These are phyloP conservation scores for Trichosanthes cucumerina DNA, from an alignment of 306 rosid genomes.

Conservation along the genomic window DNA sequence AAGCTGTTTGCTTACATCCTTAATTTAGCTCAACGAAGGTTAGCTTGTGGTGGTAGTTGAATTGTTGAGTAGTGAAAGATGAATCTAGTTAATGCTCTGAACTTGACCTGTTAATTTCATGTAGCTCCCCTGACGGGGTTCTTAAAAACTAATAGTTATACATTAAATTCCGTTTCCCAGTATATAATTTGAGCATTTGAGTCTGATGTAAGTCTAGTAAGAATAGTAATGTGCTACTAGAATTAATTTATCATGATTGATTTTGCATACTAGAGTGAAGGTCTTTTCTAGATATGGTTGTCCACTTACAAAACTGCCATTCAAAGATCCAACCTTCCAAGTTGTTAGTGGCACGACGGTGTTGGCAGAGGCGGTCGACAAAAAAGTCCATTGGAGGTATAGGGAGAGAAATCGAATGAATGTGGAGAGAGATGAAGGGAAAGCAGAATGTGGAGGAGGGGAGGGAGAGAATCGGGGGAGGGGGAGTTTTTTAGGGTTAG, in stretches of 20 bases:
- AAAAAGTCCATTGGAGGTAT: no score
- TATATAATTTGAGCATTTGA: not conserved
- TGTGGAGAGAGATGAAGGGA: no score
- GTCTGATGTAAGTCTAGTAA: not conserved
- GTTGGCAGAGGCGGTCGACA: no score
- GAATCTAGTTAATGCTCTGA: not conserved
- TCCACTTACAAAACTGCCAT: not conserved
- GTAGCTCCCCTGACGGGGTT: not conserved
- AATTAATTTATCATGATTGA: not conserved
- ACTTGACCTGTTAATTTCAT: slow-evolving; percentile 2
- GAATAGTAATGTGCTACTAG: not conserved
- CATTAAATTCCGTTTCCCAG: not conserved
- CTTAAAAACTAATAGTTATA: not conserved
- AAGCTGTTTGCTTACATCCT: not conserved
- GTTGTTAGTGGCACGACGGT: no score
- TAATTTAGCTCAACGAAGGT: not conserved
- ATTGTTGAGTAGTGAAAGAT: not conserved
- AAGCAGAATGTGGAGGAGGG: no score
- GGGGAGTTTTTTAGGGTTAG: no score
- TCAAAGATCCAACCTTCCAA: no score
- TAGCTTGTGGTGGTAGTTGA: not conserved
- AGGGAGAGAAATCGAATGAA: no score
- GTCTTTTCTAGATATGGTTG: not conserved
- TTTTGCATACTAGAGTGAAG: not conserved
- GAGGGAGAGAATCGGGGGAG: no score